phyloP scores from a whole-genome alignment of 2,329 filamentous ascomycete genomes.

The Alternaria gaisen region DNA sequence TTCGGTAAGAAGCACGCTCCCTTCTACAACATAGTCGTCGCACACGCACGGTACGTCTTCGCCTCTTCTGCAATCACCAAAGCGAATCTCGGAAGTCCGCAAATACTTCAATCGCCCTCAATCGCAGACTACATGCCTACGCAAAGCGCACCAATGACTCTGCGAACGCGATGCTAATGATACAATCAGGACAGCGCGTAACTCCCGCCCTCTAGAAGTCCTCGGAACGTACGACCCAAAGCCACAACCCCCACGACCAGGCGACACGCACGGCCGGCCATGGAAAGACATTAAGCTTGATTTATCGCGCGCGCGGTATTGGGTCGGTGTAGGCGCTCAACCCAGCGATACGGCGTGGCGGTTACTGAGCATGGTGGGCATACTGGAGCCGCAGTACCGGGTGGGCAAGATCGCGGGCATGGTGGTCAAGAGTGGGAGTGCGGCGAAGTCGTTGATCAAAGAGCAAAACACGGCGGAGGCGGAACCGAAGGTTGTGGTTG shows the following conservation, averaged over 20 bases:
- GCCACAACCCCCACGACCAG: slow-evolving; percentile 62
- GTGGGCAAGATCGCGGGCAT: slow-evolving; percentile 44
- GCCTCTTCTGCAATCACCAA: neutral
- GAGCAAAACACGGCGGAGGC: neutral
- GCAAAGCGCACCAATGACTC: neutral
- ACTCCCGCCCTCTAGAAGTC: slow-evolving; percentile 91
- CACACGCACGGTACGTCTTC: slow-evolving; percentile 79
- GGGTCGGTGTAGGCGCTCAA: slow-evolving; percentile 96
- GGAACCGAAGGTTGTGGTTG: neutral
- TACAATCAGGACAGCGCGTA: slow-evolving; percentile 75
- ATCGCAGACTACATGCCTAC: neutral
- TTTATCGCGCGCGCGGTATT: slow-evolving; percentile 82
- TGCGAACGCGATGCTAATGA: neutral
- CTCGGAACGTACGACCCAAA: slow-evolving; percentile 73
- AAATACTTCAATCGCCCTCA: neutral
- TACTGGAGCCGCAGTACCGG: slow-evolving; percentile 50
- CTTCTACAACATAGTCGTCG: slow-evolving; percentile 97
- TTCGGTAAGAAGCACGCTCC: slow-evolving; percentile 89
- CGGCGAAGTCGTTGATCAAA: slow-evolving; percentile 6
- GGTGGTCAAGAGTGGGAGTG: slow-evolving; percentile 31
- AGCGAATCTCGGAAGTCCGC: slow-evolving; percentile 1
- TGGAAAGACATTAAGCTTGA: slow-evolving; percentile 95
- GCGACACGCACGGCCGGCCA: slow-evolving; percentile 65
- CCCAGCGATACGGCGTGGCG: slow-evolving; percentile 90
- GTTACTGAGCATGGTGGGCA: slow-evolving; percentile 75